These are phyloP conservation scores for Pseudogymnoascus sp. DNA, from an alignment of 2,329 filamentous ascomycete genomes.

Conservation along the genomic window DNA sequence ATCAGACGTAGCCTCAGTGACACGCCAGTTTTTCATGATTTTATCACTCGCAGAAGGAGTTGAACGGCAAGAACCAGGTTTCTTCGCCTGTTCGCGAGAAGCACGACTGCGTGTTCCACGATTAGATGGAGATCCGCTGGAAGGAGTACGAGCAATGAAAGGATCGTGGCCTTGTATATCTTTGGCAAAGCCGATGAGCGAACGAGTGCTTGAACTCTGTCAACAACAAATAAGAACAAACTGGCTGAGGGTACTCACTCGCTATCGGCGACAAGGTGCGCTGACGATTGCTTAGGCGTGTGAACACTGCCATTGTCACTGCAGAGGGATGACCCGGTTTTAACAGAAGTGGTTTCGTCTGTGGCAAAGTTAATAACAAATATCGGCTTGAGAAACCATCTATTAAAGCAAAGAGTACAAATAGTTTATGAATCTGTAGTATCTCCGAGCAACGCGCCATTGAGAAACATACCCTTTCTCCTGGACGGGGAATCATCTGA, in stretches of 20 bases:
- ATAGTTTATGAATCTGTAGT: background rate
- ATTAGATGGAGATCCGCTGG: background rate
- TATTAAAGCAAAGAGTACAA: background rate
- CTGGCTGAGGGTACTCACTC: background rate
- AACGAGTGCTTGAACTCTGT: background rate
- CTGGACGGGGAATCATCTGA: background rate
- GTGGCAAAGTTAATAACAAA: background rate
- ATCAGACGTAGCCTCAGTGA: background rate
- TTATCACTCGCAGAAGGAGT: background rate
- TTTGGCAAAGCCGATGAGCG: background rate
- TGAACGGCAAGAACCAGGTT: background rate
- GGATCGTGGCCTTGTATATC: background rate
- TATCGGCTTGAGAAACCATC: background rate
- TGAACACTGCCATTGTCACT: background rate
- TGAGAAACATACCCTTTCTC: background rate
- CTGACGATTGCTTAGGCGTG: background rate
- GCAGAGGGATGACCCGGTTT: background rate
- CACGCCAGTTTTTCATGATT: slow-evolving; percentile 6
- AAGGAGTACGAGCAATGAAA: background rate
- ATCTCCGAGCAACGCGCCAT: background rate
- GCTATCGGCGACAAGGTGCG: background rate
- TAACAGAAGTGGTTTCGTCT: background rate
- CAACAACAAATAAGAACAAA: background rate
- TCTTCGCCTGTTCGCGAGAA: background rate
- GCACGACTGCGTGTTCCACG: background rate